Base-by-base conservation (phyloP, 345 rosid genomes). In the Eucalyptus rudis region DNA sequence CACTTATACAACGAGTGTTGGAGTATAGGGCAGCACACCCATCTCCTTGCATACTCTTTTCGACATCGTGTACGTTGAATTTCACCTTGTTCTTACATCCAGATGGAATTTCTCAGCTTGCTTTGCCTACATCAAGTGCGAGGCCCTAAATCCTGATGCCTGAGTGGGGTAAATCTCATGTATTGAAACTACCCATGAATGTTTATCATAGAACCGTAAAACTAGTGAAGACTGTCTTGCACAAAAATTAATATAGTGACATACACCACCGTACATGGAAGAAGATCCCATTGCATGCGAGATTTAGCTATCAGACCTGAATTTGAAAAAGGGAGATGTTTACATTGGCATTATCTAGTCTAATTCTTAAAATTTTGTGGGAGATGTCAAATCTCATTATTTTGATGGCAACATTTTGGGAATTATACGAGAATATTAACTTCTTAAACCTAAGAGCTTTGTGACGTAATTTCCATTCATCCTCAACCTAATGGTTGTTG, bases 311-410 rank as follows among this genome's bases (percentile, higher is more conserved):
- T 66, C 0, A 66, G 43, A 66, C 24, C 76, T 31, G 43, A 66
- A 36, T n/a, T n/a, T 16, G n/a, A 5, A 64, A 16, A 29, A 14
- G 20, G 76, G 20, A 64, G 71, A 14, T 64, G 76, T 64, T 64
- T 31, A n/a, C 36, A n/a, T 31, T 16, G 43, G 22, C 79, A 66
- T 31, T 16, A 7, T 66, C 79, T 66, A 31, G 43, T 8, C 20
- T 66, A 66, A 31, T 31, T 0, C 22, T 31, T 15, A 64, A 14
- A 9, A 64, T 64, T n/a, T 29, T 29, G 15, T 14, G 0, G 2
- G 8, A 66, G 79, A 66, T 31, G 22, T 66, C 12, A 66, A 66
- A 31, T 66, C 79, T 15, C 40, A 15, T 31, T n/a, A 66, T 66
- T 66, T 66, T 4, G 3, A 17, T 8, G 16, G 40, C 43, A 16